Evolutionary conservation across 164 flowering plant species (phyloP), one percentile per base, ranked within the genome.

Genomic region (Macadamia tetraphylla): DNA sequence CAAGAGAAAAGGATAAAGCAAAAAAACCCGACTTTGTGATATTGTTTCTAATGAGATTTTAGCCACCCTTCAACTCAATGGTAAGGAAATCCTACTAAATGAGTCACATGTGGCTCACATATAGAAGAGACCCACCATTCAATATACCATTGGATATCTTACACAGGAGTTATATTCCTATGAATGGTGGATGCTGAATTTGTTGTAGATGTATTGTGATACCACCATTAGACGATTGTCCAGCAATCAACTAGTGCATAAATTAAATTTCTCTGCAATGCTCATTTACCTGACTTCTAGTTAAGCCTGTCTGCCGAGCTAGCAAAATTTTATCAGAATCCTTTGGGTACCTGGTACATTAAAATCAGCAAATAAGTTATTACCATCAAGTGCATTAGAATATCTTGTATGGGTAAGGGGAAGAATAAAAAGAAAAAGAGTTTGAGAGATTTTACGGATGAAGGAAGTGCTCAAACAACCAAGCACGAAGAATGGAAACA

Each of bases 261-360:
- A 6, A 11, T 14, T 53, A 53, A 17, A 53, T 17, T 53, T 35
- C 18, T 53, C 57, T 14, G 17, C 14, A 2, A 23, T 8, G 11
- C 53, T 6, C 15, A 53, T 13, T 67, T 85, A 94, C 98, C 98
- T 94, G 97, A 79, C 92, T 84, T 85, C 97, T 83, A 58, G 88
- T 87, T 78, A 94, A 80, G 56, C 98, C 98, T 11, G 98, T 88
- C 77, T 90, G 96, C 75, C 91, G 84, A 43, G 98, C 98, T 44
- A 94, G 84, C 93, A 91, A 81, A 66, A 88, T 81, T 75, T 94
- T 94, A 67, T 94, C 97, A 6, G 97, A 88, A 72, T 94, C 94
- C 77, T 86, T 89, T 0, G 94, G 94, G 73, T 89, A 89, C 40
- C 91, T 89, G 83, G 58, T 67, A 67, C 35, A 63, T 56, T 15